Evolutionary conservation across 306 rosid species (phyloP), one percentile per base, ranked within the genome.

Genomic region (Albizia julibrissin): DNA sequence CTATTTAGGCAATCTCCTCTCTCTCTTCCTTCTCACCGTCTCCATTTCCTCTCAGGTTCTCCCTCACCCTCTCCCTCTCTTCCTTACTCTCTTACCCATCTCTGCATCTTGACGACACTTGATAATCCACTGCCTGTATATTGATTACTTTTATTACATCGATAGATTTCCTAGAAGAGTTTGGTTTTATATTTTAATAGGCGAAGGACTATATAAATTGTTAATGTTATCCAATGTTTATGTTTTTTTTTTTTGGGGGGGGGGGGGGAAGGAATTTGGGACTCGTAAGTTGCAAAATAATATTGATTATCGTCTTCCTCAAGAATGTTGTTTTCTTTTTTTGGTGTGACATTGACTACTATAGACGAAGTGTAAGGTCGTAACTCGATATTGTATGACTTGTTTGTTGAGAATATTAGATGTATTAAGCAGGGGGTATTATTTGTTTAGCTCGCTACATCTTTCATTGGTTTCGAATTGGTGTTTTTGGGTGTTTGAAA

Each of bases 21-120:
- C 46, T 44, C 68, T 39, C 16, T 77, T 79, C 50, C 81, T 77
- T 77, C 86, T 76, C 83, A 34, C 0, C 75, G 7, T n/a, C 58
- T 24, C 10, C 73, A 47, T 74, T 68, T 59, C 5, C 66, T 64
- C 40, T 52, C 89, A 91, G 98, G 93, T 93, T 84, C 68, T 77
- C 39, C 44, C 56, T 74, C 77, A 31, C 22, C 68, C 27, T 29
- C 0, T 78, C 64, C 78, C 37, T 54, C n/a, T 8, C 6, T 24
- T n/a, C 40, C 40, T 37, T 37, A 5, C 40, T 37, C 40, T 42
- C 15, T 26, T 16, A 43, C 42, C 1, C 61, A 21, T 39, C 18
- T 6, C 74, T 13, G 50, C 42, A 22, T 68, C 27, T 9, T 21
- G 18, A 15, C 21, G 49, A 19, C 74, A 42, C 56, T 33, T 69